Conservation (phyloP, 73 alveolate species). For the Blepharisma japonicum region DNA sequence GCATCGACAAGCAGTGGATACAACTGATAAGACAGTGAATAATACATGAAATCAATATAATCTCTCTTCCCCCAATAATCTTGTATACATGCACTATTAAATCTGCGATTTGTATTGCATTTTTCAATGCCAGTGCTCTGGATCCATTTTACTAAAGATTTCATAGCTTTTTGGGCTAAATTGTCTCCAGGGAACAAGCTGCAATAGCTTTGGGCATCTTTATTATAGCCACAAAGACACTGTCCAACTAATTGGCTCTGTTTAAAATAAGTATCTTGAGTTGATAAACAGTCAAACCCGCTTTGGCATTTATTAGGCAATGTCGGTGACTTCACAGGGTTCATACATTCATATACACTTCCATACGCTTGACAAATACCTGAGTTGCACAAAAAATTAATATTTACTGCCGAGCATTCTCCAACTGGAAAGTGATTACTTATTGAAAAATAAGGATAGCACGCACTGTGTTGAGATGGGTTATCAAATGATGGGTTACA, state of each 20-base stretch:
- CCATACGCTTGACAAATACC: too few relatives aligned
- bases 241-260: neutral
- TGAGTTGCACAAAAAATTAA: too few relatives aligned
- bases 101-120: constrained; percentile 18
- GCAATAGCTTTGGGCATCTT: constrained; percentile 16
- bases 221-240: neutral
- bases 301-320: too few relatives aligned
- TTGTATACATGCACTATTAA: neutral
- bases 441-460: too few relatives aligned
- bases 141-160: constrained; percentile 1
- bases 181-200: constrained; percentile 7
- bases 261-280: neutral
- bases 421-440: too few relatives aligned
- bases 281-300: neutral
- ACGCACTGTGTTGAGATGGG: too few relatives aligned
- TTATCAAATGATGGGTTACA: neutral
- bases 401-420: too few relatives aligned
- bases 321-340: too few relatives aligned
- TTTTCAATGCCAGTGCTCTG: neutral
- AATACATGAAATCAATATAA: neutral
- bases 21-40: neutral
- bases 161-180: neutral
- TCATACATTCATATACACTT: too few relatives aligned
- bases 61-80: constrained; percentile 6
- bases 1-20: neutral